These are phyloP conservation scores for Prinsepia uniflora DNA, from an alignment of 306 rosid species.

Conservation along the genomic window DNA sequence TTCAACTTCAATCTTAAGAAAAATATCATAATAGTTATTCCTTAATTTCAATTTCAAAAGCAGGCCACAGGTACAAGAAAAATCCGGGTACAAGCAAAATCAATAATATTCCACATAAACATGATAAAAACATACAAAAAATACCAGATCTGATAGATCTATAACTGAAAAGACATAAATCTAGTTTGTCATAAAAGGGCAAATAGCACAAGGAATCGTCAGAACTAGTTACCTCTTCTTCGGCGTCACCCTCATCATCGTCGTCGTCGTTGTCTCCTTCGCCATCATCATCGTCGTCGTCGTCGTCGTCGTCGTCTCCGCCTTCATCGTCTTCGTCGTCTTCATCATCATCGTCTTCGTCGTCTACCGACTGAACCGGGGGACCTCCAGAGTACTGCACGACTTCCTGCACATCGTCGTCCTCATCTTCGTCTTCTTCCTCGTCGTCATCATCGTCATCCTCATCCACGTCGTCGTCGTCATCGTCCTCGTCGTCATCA, in stretches of 20 bases:
- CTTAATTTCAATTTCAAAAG: background rate
- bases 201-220: too few relatives aligned
- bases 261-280: conserved; percentile 48
- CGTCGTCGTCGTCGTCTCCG: conserved; percentile 34
- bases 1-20: background rate
- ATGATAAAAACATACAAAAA: background rate
- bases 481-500: conserved; percentile 32
- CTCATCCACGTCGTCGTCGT: conserved; percentile 38
- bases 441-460: conserved; percentile 43
- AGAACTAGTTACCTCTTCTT: conserved; percentile 30
- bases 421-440: conserved; percentile 29
- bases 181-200: background rate
- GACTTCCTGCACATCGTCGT: conserved; percentile 41
- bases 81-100: too few relatives aligned
- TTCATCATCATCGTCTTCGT: conserved; percentile 43
- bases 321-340: conserved; percentile 41
- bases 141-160: conserved; percentile 11
- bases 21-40: background rate
- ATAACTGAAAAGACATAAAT: background rate
- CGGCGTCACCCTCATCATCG: conserved; percentile 42
- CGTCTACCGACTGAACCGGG: conserved; percentile 33
- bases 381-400: conserved; percentile 47
- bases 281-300: conserved; percentile 24
- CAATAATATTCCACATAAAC: background rate
- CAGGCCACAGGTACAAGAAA: background rate